Evolutionary conservation across 192 early-diverging fungal species (phyloP).

Genomic region (Mortierella hygrophila): DNA sequence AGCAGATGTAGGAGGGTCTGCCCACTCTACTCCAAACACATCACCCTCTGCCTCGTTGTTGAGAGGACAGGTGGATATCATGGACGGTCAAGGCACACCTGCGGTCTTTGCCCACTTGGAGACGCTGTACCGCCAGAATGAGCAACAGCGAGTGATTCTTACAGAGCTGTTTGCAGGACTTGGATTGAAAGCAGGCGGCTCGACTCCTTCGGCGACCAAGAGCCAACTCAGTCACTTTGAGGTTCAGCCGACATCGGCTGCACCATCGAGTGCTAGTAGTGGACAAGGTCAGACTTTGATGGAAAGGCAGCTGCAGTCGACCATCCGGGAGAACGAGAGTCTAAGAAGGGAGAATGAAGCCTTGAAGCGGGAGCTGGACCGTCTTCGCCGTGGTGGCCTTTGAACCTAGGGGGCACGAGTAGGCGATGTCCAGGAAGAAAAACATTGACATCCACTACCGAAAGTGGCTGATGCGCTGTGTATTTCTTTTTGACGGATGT

Average conservation of each 20-base stretch:
- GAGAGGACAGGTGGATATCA: slow-evolving; percentile 42
- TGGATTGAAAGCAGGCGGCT: slow-evolving; percentile 16
- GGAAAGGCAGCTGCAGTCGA: slow-evolving; percentile 42
- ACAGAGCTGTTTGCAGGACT: slow-evolving; percentile 38
- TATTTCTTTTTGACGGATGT: background rate
- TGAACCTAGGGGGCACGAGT: background rate
- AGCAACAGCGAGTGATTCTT: slow-evolving; percentile 51
- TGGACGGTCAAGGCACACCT: slow-evolving; percentile 13
- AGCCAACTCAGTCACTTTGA: slow-evolving; percentile 1
- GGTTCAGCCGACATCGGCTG: background rate
- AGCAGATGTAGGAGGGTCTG: slow-evolving; percentile 25
- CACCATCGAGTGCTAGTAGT: background rate
- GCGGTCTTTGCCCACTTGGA: slow-evolving; percentile 42
- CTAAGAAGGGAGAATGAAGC: slow-evolving; percentile 51
- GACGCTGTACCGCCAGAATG: slow-evolving; percentile 57
- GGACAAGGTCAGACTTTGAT: slow-evolving; percentile 15
- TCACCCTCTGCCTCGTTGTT: slow-evolving; percentile 50
- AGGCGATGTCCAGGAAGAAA: background rate
- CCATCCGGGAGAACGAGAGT: slow-evolving; percentile 52
- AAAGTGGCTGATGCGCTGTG: background rate
- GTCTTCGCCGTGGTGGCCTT: slow-evolving; percentile 35
- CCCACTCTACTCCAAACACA: slow-evolving; percentile 41
- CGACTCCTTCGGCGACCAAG: background rate
- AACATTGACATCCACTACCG: too few species aligned
- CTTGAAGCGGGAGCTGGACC: slow-evolving; percentile 47